Evolutionary conservation across 352 stramenopile species (phyloP), one percentile per base, ranked within the genome.

Genomic region (Globisporangium splendens): DNA sequence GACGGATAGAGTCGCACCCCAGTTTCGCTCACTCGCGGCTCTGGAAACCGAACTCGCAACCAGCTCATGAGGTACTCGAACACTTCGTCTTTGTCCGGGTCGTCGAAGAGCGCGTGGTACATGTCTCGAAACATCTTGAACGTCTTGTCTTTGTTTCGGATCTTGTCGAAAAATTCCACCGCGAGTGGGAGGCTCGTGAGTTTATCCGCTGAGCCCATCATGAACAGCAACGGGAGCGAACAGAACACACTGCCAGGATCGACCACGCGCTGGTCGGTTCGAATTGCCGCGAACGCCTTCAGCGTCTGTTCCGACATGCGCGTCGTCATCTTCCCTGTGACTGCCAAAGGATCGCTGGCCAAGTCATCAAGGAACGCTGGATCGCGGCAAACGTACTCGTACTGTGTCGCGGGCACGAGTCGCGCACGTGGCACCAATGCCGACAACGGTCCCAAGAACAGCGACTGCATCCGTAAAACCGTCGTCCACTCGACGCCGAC

Each of bases 71-170:
- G 48, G 33, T 68, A 61, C 5, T 68, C 52, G 20, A 87, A 57
- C n/a, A 88, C 79, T 1, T 68, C 50, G 14, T 86, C 71, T 15
- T 75, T 72, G 50, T 89, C 76, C 1, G 72, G 72, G 54, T 91
- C 82, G 41, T 89, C 73, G 56, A 79, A 88, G 5, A 89, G 60
- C 31, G 70, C 69, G 24, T 91, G 79, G 53, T 70, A 89, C 13
- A 74, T 54, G 0, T 70, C 79, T 2, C 73, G 63, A 33, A 91
- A 79, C 14, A 83, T 22, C 59, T 74, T 76, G 50, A 89, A 69
- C 44, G 76, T 64, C 62, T 91, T 91, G 72, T 89, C 78, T 3
- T 35, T 57, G 48, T 52, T 79, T 0, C 63, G 66, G 21, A 78
- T 39, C 14, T 73, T 68, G 7, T 50, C 55, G 50, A 76, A 73